phyloP scores from a whole-genome alignment of 768 basidiomycete genomes.

The Suillus decipiens region DNA sequence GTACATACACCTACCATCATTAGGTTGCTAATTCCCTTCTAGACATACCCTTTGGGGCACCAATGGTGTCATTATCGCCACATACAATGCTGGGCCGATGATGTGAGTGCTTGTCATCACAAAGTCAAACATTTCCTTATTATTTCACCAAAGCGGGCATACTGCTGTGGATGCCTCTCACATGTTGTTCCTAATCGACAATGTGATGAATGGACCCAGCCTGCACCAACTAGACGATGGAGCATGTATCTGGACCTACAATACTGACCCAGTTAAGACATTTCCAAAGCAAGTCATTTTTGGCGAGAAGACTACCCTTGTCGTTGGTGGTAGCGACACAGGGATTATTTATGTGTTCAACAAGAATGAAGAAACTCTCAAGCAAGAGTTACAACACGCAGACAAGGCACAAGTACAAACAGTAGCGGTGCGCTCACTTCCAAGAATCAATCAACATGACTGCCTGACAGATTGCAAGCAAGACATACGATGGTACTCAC shows the following conservation, averaged over 20 bases:
- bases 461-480: background rate
- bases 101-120: background rate
- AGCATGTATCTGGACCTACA: background rate
- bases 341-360: background rate
- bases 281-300: background rate
- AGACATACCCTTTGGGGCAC: background rate
- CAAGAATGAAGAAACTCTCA: background rate
- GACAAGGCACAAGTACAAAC: background rate
- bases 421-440: background rate
- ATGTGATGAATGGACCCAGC: background rate
- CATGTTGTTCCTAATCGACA: background rate
- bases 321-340: background rate
- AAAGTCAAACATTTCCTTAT: background rate
- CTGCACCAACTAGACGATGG: background rate
- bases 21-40: no score
- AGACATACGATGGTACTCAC: background rate
- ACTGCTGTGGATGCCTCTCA: background rate
- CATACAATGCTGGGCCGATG: background rate
- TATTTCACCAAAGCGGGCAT: background rate
- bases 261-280: background rate
- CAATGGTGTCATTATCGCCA: background rate
- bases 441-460: background rate
- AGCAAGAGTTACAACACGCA: background rate
- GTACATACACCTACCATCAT: no score
- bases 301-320: background rate